A percentile compares a stretch with the other conserved stretches of the same genome.
phyloP scores from a whole-genome alignment of 306 rosid genomes.

The Cicer yamashitae region DNA sequence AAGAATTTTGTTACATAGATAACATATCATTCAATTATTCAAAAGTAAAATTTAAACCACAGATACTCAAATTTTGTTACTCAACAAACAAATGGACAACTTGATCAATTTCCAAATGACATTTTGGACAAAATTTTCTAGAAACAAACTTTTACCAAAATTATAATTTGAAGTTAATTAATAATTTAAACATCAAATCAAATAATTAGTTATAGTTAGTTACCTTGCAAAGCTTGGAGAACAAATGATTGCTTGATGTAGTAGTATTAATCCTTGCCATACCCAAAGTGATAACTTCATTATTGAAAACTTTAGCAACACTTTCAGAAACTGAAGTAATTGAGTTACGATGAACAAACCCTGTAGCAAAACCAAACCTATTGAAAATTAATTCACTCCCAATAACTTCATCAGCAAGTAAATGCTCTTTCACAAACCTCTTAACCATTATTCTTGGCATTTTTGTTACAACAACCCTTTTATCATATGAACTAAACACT shows the following conservation, averaged over 20 bases:
- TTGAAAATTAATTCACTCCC: slow-evolving; percentile 64
- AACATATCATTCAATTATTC: too few species aligned
- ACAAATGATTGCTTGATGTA: slow-evolving; percentile 41
- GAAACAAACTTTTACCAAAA: too few species aligned
- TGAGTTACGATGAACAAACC: slow-evolving; percentile 49
- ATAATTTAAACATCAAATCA: background rate
- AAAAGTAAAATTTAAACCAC: too few species aligned
- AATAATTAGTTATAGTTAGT: background rate
- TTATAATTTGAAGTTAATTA: background rate
- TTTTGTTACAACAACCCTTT: slow-evolving; percentile 67
- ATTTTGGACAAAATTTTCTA: too few species aligned
- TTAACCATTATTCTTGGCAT: slow-evolving; percentile 81
- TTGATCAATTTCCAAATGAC: too few species aligned
- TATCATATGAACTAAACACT: slow-evolving; percentile 49
- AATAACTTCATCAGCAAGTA: slow-evolving; percentile 72
- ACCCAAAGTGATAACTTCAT: slow-evolving; percentile 52
- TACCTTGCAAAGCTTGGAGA: slow-evolving; percentile 69
- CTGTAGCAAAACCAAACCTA: slow-evolving; percentile 76
- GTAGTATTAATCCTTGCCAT: slow-evolving; percentile 46
- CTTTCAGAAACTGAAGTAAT: slow-evolving; percentile 31
- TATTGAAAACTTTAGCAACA: slow-evolving; percentile 50
- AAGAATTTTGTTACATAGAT: too few species aligned
- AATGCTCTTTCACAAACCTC: slow-evolving; percentile 80
- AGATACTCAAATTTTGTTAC: too few species aligned
- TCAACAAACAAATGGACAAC: too few species aligned